phyloP scores from a whole-genome alignment of 208 protist species.

The Vickermania spadyakhi region DNA sequence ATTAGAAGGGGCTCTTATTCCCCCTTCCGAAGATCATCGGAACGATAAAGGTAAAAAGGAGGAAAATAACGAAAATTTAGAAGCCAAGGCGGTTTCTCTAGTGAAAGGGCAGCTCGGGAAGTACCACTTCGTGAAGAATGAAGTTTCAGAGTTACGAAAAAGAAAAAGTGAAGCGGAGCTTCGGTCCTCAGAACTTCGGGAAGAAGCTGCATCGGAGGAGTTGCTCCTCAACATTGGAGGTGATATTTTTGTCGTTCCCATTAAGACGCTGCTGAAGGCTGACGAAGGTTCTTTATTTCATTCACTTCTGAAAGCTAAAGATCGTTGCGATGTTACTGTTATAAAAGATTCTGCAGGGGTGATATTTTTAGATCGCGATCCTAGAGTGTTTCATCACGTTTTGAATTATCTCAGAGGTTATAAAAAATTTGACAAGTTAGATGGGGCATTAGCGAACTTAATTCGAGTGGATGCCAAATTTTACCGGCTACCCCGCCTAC shows the following conservation, averaged over 20 bases:
- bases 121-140: too few species aligned
- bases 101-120: too few species aligned
- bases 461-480: conserved; percentile 72
- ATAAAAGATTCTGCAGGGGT: conserved; percentile 40
- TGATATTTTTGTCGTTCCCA: conserved; percentile 62
- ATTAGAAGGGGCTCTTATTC: too few species aligned
- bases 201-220: conserved; percentile 3
- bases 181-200: too few species aligned
- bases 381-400: conserved; percentile 61
- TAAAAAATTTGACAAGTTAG: conserved; percentile 3
- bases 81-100: too few species aligned
- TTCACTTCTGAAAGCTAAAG: conserved; percentile 11
- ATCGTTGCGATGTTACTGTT: conserved; percentile 6
- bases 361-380: conserved; percentile 86
- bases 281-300: conserved; percentile 27
- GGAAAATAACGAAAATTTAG: too few species aligned
- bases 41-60: too few species aligned
- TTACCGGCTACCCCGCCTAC: conserved; percentile 48
- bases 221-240: conserved; percentile 76
- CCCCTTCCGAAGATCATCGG: too few species aligned
- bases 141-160: too few species aligned
- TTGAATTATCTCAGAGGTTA: conserved; percentile 83
- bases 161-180: too few species aligned
- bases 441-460: conserved; percentile 19
- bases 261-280: conserved; percentile 34